These are phyloP conservation scores for Vitis riparia DNA, from an alignment of 164 flowering plant species.

Conservation along the genomic window DNA sequence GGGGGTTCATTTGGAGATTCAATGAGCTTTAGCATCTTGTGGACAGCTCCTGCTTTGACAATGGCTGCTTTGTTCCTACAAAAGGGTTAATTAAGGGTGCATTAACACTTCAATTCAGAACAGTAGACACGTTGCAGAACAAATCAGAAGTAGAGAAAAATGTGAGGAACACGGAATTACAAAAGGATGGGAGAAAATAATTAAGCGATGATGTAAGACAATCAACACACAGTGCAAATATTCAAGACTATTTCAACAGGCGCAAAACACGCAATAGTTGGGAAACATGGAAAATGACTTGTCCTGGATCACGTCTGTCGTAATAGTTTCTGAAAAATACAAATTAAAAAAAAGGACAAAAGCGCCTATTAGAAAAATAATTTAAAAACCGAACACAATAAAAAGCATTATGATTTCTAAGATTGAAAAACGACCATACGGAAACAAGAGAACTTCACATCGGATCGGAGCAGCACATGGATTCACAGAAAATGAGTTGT, in stretches of 20 bases:
- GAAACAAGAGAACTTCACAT: not conserved
- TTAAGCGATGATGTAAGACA: not conserved
- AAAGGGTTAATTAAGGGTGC: not conserved
- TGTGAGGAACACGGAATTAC: not conserved
- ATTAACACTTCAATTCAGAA: not conserved
- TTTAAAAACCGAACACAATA: too few relatives aligned
- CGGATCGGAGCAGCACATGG: not conserved
- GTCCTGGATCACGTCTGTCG: not conserved
- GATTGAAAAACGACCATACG: not conserved
- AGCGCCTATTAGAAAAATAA: too few relatives aligned
- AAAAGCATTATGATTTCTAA: not conserved
- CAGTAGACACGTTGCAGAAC: not conserved
- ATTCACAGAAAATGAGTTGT: not conserved
- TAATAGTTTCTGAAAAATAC: not conserved
- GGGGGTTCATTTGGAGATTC: slow-evolving; percentile 33
- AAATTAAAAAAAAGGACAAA: not conserved
- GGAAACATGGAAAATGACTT: slow-evolving; percentile 12
- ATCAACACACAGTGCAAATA: not conserved
- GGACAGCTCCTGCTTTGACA: slow-evolving; percentile 89
- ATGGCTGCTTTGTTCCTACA: slow-evolving; percentile 95
- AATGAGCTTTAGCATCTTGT: slow-evolving; percentile 77
- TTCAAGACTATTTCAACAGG: not conserved
- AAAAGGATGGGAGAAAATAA: not conserved
- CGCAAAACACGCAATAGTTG: not conserved
- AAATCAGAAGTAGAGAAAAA: not conserved